A percentile compares a stretch with the other conserved stretches of the same genome.
Evolutionary conservation across 352 stramenopile genomes (phyloP).

Genomic region (Phytopythium litorale): DNA sequence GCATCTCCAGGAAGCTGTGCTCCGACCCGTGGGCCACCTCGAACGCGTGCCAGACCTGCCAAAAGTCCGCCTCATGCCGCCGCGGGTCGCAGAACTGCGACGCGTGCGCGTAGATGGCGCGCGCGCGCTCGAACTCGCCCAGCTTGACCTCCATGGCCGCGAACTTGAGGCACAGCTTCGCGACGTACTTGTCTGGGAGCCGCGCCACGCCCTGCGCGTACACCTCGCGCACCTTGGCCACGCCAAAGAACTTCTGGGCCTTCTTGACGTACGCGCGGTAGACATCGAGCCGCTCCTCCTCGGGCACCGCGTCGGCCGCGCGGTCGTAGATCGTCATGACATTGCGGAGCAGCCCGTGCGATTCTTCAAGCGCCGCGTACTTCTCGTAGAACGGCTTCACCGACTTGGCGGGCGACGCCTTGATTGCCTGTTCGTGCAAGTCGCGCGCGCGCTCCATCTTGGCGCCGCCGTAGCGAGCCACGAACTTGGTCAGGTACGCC

Average conservation of each 20-base stretch:
- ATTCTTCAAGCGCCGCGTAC: slow-evolving; percentile 97
- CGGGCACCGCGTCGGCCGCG: slow-evolving; percentile 83
- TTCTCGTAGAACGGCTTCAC: slow-evolving; percentile 78
- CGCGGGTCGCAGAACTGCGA: slow-evolving; percentile 97
- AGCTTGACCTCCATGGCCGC: slow-evolving; percentile 95
- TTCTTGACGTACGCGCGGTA: slow-evolving; percentile 95
- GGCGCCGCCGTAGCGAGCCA: slow-evolving; percentile 92
- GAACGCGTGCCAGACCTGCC: slow-evolving; percentile 95
- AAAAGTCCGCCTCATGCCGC: slow-evolving; percentile 93
- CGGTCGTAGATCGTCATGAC: slow-evolving; percentile 96
- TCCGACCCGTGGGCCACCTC: slow-evolving; percentile 95
- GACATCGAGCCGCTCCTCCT: slow-evolving; percentile 91
- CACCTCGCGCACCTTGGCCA: slow-evolving; percentile 95
- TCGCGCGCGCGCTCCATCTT: slow-evolving; percentile 98
- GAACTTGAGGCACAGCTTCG: slow-evolving; percentile 95
- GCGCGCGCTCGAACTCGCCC: slow-evolving; percentile 96
- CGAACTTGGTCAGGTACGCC: slow-evolving; percentile 94
- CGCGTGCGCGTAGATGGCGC: slow-evolving; percentile 94
- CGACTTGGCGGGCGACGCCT: slow-evolving; percentile 78
- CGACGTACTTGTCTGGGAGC: slow-evolving; percentile 90
- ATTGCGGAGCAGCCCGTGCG: slow-evolving; percentile 94
- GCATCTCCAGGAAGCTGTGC: slow-evolving; percentile 99
- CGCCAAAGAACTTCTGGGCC: slow-evolving; percentile 95
- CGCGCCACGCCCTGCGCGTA: slow-evolving; percentile 95
- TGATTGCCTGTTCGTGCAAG: slow-evolving; percentile 94